Evolutionary conservation across 352 stramenopile species (phyloP).

Genomic region (Blastocystis sp.): DNA sequence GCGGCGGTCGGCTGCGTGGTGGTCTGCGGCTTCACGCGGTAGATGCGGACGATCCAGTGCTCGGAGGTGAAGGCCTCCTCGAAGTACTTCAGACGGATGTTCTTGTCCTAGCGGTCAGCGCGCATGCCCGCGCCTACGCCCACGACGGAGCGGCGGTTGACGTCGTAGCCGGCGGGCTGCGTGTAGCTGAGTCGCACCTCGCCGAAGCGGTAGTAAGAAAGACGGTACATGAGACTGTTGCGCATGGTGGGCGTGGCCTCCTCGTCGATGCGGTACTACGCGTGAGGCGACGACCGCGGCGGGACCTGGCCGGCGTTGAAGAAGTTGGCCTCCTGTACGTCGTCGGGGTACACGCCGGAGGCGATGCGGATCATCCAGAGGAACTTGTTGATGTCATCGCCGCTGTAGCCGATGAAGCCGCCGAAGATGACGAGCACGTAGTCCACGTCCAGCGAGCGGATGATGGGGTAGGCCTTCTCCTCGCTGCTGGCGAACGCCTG

Average conservation of each 20-base stretch:
- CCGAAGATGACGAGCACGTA: constrained; percentile 87
- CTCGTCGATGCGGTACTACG: constrained; percentile 71
- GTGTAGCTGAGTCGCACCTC: constrained; percentile 83
- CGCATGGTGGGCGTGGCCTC: constrained; percentile 80
- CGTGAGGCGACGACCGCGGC: background rate
- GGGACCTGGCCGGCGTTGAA: constrained; percentile 79
- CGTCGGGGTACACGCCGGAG: constrained; percentile 79
- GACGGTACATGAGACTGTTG: constrained; percentile 88
- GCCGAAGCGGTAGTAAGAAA: constrained; percentile 87
- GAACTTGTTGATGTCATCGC: constrained; percentile 88
- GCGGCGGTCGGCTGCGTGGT: constrained; percentile 40
- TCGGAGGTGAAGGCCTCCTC: constrained; percentile 89
- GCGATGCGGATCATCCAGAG: constrained; percentile 87
- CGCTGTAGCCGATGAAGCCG: constrained; percentile 81
- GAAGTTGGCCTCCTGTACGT: constrained; percentile 84
- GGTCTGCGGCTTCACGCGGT: constrained; percentile 81
- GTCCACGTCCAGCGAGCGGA: constrained; percentile 85
- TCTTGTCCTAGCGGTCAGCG: constrained; percentile 72
- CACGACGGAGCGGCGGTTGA: constrained; percentile 44
- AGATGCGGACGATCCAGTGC: constrained; percentile 90
- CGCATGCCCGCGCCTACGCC: background rate
- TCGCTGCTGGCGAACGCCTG: constrained; percentile 79
- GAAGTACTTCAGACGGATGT: constrained; percentile 84
- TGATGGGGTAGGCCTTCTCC: constrained; percentile 83
- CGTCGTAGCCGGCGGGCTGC: constrained; percentile 80